Evolutionary conservation across 2,329 filamentous ascomycete genomes (phyloP).

Genomic region (Immersiporthe knoxdaviesiana): DNA sequence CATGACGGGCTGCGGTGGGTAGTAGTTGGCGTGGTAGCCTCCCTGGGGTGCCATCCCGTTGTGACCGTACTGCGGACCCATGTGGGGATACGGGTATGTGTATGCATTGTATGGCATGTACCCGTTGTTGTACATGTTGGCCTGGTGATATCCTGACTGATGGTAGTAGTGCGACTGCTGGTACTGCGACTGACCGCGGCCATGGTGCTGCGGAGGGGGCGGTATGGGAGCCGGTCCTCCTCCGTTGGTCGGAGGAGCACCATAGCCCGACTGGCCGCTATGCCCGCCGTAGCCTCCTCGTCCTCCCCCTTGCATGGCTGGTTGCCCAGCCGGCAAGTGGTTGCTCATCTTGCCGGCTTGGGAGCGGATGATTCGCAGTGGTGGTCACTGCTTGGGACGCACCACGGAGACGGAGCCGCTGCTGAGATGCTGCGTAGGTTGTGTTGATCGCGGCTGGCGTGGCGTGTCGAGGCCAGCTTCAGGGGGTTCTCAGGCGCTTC

Average conservation of each 20-base stretch:
- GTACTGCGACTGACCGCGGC: conserved; percentile 34
- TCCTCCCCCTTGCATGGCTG: conserved; percentile 52
- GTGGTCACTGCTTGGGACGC: conserved; percentile 35
- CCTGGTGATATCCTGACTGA: conserved; percentile 40
- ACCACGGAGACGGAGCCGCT: conserved; percentile 20
- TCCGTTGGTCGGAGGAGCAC: conserved; percentile 28
- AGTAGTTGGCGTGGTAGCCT: conserved; percentile 53
- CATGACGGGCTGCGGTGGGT: conserved; percentile 52
- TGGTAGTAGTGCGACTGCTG: conserved; percentile 42
- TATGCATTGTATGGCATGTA: conserved; percentile 55
- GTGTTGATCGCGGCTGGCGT: not conserved
- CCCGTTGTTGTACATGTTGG: conserved; percentile 50
- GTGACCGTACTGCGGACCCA: conserved; percentile 64
- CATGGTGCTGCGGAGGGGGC: conserved; percentile 23
- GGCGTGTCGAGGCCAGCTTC: conserved; percentile 16
- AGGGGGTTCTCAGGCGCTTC: not conserved
- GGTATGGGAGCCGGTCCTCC: conserved; percentile 21
- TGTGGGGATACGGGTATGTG: conserved; percentile 50
- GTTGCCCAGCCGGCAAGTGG: conserved; percentile 75
- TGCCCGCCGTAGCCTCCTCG: conserved; percentile 17
- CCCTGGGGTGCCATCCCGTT: conserved; percentile 50
- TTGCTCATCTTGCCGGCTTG: conserved; percentile 77
- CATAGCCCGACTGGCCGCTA: conserved; percentile 22
- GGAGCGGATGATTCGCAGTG: conserved; percentile 43
- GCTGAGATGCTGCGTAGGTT: conserved; percentile 11